Percentiles rank a stretch among this genome's conserved stretches.
Conservation (phyloP, 306 rosid genomes). For the Trifolium repens region DNA sequence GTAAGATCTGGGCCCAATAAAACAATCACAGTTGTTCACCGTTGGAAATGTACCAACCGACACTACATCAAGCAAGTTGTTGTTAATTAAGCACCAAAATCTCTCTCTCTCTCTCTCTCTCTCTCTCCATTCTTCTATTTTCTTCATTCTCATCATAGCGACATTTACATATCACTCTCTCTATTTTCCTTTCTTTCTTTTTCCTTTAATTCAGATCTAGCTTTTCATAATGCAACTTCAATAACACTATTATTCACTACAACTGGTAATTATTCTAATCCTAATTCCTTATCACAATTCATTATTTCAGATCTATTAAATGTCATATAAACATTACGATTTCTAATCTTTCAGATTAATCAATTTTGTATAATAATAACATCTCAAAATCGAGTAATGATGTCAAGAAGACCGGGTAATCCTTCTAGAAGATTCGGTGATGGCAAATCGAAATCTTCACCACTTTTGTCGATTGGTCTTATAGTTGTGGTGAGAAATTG, state of each 20-base stretch:
- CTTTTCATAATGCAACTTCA: constrained; percentile 39
- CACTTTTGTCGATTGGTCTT: constrained; percentile 55
- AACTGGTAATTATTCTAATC: constrained; percentile 43
- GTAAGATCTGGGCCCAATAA: constrained; percentile 27
- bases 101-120: background rate
- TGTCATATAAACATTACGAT: background rate
- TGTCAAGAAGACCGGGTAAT: constrained; percentile 69
- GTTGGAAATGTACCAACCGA: constrained; percentile 51
- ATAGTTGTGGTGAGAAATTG: constrained; percentile 46
- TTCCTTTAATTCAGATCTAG: constrained; percentile 46
- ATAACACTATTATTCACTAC: constrained; percentile 16
- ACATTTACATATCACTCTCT: constrained; percentile 19
- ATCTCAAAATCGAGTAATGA: constrained; percentile 21
- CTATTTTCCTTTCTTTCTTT: background rate
- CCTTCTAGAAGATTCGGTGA: constrained; percentile 64
- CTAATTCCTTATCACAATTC: constrained; percentile 5
- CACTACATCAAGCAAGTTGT: constrained; percentile 23
- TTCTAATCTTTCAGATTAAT: constrained; percentile 27
- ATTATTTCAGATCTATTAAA: background rate
- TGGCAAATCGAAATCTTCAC: constrained; percentile 54
- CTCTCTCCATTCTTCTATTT: constrained; percentile 3
- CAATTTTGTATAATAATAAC: background rate
- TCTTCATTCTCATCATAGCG: background rate
- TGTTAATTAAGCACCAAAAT: background rate
- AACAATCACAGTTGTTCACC: background rate